These are phyloP conservation scores for Chloris gayana DNA, from an alignment of 176 grass and related monocot genomes.

Conservation along the genomic window DNA sequence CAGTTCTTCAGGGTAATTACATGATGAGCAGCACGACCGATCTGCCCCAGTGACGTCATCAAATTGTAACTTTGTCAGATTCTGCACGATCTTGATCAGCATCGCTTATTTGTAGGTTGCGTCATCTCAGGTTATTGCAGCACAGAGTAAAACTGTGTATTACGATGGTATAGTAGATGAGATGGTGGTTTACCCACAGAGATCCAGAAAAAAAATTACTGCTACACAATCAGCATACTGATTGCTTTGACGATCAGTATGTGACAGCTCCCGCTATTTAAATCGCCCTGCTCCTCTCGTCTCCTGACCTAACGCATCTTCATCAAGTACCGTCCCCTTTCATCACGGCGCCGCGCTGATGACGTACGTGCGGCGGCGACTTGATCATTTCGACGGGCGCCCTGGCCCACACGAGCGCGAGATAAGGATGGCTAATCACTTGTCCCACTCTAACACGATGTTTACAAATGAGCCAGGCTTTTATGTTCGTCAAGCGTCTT, in stretches of 20 bases:
- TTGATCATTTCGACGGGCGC: neutral
- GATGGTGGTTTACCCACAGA: neutral
- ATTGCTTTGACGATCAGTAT: too few relatives aligned
- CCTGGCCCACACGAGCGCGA: neutral
- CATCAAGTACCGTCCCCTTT: neutral
- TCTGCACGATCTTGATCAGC: neutral
- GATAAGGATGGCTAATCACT: slow-evolving; percentile 26
- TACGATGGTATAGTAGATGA: neutral
- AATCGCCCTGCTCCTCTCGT: too few relatives aligned
- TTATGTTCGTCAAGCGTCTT: neutral
- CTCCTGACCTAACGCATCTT: neutral
- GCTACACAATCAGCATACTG: too few relatives aligned
- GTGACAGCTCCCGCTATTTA: neutral
- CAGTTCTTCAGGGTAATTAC: slow-evolving; percentile 18
- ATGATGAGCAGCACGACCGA: neutral
- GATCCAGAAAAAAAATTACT: too few relatives aligned
- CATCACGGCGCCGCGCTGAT: neutral
- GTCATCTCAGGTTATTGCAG: neutral
- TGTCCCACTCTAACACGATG: slow-evolving; percentile 6
- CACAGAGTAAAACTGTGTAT: too few relatives aligned
- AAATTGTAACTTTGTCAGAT: neutral
- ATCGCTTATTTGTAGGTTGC: neutral
- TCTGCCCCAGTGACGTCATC: neutral
- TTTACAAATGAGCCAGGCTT: neutral
- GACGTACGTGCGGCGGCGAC: neutral